Percentiles rank a stretch among this genome's conserved stretches.
These are phyloP conservation scores for Fonsecaea erecta DNA, from an alignment of 2,329 filamentous ascomycete species.

Conservation along the genomic window DNA sequence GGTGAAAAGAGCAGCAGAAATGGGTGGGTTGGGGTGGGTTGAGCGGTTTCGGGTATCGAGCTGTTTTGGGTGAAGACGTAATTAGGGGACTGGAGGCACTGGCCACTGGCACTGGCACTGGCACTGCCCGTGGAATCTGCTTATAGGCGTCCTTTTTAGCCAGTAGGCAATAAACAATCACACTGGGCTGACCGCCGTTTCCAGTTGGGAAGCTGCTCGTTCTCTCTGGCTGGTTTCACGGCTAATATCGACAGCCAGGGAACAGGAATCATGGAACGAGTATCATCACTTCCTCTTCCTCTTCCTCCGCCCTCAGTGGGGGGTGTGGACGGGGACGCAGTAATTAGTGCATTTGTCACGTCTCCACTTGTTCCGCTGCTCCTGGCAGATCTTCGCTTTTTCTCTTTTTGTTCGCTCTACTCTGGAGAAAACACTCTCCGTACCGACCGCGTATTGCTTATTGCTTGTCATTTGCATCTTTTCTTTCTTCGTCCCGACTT, in stretches of 20 bases:
- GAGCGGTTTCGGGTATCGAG: neutral
- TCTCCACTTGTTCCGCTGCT: slow-evolving; percentile 1
- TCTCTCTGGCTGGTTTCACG: neutral
- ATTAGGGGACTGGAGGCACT: too few species aligned
- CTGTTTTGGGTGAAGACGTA: neutral
- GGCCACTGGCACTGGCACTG: too few species aligned
- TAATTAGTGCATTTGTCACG: slow-evolving; percentile 5
- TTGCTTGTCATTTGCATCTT: neutral
- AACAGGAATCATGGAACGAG: neutral
- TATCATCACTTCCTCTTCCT: too few species aligned
- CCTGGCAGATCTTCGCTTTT: slow-evolving; percentile 2
- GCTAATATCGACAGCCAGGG: slow-evolving; percentile 16
- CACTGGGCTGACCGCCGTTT: slow-evolving; percentile 10
- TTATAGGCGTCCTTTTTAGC: too few species aligned
- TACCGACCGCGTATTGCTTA: neutral
- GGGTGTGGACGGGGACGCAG: too few species aligned
- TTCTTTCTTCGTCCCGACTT: neutral
- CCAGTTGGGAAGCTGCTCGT: slow-evolving; percentile 6
- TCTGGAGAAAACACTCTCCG: too few species aligned
- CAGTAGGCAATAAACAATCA: too few species aligned
- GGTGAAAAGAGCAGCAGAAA: neutral
- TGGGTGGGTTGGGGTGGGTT: neutral
- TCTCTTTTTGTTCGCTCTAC: neutral
- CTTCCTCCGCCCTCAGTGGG: neutral
- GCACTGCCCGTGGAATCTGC: too few species aligned